Percentiles rank a stretch among this genome's conserved stretches.
phyloP scores from a whole-genome alignment of 768 basidiomycete genomes.

The Hygrophoropsis aurantiaca region DNA sequence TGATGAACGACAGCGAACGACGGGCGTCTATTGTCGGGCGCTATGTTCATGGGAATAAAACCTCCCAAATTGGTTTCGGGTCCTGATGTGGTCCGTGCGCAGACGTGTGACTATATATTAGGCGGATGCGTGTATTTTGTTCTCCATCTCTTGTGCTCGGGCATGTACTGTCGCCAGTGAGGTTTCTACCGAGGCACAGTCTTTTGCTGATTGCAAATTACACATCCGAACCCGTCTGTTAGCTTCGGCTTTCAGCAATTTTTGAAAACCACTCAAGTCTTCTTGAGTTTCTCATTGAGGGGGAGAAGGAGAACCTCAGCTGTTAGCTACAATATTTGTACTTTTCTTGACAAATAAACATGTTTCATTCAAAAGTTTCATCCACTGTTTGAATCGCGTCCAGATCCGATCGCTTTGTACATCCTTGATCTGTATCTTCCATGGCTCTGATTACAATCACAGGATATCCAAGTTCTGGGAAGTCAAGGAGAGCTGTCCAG shows the following conservation, averaged over 20 bases:
- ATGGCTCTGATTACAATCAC: constrained; percentile 95
- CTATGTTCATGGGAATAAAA: too few species aligned
- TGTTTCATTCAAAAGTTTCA: neutral
- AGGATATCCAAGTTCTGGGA: constrained; percentile 88
- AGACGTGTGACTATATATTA: constrained; percentile 33
- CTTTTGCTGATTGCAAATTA: constrained; percentile 95
- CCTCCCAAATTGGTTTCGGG: too few species aligned
- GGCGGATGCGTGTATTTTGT: constrained; percentile 1
- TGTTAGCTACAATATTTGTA: too few species aligned
- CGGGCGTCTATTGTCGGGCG: too few species aligned
- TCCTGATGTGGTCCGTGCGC: constrained; percentile 51
- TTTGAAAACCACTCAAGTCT: constrained; percentile 56
- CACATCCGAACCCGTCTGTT: constrained; percentile 93
- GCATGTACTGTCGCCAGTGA: constrained; percentile 95
- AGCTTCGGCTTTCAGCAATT: constrained; percentile 90
- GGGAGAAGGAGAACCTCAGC: too few species aligned
- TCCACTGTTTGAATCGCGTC: too few species aligned
- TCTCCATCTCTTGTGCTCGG: constrained; percentile 88
- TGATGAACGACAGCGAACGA: too few species aligned
- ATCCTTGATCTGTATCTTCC: too few species aligned
- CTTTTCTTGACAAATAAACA: neutral
- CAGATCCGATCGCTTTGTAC: too few species aligned
- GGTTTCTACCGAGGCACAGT: constrained; percentile 93
- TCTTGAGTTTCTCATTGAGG: too few species aligned
- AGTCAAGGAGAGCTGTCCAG: constrained; percentile 69